phyloP scores from a whole-genome alignment of 2,329 filamentous ascomycete genomes.

The Cephalotrichum gorgonifer region DNA sequence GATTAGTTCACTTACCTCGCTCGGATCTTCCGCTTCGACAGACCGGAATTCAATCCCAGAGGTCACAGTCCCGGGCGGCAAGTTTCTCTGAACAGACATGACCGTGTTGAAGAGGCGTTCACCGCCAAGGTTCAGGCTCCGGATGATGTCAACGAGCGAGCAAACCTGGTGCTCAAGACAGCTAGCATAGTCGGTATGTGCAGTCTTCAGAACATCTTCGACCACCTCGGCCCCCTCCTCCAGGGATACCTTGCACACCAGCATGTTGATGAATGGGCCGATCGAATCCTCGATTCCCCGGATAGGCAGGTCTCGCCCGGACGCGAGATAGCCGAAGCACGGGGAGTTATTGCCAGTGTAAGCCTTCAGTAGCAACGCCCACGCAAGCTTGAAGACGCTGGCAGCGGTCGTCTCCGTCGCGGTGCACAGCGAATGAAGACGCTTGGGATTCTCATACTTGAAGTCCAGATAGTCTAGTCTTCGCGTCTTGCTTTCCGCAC shows the following conservation, averaged over 20 bases:
- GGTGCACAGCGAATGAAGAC: too few relatives aligned
- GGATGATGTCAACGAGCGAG: not conserved
- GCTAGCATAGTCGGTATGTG: constrained; percentile 13
- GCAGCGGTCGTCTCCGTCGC: not conserved
- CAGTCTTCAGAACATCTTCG: constrained; percentile 23
- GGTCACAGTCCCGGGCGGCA: not conserved
- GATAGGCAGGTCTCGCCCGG: constrained; percentile 40
- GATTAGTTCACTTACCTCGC: not conserved
- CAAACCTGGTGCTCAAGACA: constrained; percentile 1
- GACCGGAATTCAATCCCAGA: not conserved
- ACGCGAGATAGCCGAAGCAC: constrained; percentile 43
- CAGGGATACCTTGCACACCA: constrained; percentile 35
- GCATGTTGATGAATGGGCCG: constrained; percentile 44
- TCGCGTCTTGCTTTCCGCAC: not conserved
- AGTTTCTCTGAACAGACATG: not conserved
- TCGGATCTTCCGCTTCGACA: not conserved
- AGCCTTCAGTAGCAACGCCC: not conserved
- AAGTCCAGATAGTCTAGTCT: not conserved
- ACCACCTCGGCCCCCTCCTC: constrained; percentile 19
- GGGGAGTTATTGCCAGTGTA: constrained; percentile 36
- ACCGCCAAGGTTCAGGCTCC: not conserved
- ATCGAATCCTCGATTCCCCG: constrained; percentile 34
- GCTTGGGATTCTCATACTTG: too few relatives aligned
- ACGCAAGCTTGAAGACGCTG: constrained; percentile 1
- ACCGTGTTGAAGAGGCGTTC: not conserved